phyloP scores from a whole-genome alignment of 371 early-diverging fungal species.

The Circinella umbellata region DNA sequence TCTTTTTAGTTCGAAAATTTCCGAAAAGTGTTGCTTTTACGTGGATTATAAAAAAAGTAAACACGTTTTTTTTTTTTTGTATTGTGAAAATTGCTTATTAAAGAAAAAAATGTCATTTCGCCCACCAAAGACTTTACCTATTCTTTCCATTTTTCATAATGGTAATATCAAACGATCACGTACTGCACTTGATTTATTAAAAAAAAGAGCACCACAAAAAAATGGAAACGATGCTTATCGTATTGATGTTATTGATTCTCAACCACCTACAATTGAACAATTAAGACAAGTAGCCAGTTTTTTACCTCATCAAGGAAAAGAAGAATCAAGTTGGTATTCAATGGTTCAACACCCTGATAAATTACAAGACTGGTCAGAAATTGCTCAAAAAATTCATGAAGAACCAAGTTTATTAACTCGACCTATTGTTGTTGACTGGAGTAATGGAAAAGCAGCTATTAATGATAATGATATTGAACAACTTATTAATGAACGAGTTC shows the following conservation, averaged over 20 bases:
- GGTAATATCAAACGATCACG: slow-evolving; percentile 28
- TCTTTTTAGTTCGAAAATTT: too few relatives aligned
- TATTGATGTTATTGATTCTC: slow-evolving; percentile 39
- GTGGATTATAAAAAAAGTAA: too few relatives aligned
- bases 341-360: slow-evolving; percentile 21
- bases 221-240: slow-evolving; percentile 36
- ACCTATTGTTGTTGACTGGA: slow-evolving; percentile 54
- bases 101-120: slow-evolving; percentile 50
- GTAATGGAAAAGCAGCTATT: slow-evolving; percentile 38
- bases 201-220: slow-evolving; percentile 5
- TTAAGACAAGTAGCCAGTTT: slow-evolving; percentile 22
- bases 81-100: too few relatives aligned
- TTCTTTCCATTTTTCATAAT: slow-evolving; percentile 51
- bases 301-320: slow-evolving; percentile 13
- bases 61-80: too few relatives aligned
- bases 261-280: slow-evolving; percentile 29
- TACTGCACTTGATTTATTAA: slow-evolving; percentile 37
- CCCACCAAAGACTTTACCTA: slow-evolving; percentile 43
- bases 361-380: slow-evolving; percentile 20
- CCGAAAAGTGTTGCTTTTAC: too few relatives aligned
- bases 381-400: slow-evolving; percentile 16
- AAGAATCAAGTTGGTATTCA: slow-evolving; percentile 15
- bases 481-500: slow-evolving; percentile 10
- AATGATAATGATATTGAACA: slow-evolving; percentile 26
- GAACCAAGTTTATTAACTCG: slow-evolving; percentile 23